phyloP scores from a whole-genome alignment of 75 land plant species.

The Cunninghamia lanceolata region DNA sequence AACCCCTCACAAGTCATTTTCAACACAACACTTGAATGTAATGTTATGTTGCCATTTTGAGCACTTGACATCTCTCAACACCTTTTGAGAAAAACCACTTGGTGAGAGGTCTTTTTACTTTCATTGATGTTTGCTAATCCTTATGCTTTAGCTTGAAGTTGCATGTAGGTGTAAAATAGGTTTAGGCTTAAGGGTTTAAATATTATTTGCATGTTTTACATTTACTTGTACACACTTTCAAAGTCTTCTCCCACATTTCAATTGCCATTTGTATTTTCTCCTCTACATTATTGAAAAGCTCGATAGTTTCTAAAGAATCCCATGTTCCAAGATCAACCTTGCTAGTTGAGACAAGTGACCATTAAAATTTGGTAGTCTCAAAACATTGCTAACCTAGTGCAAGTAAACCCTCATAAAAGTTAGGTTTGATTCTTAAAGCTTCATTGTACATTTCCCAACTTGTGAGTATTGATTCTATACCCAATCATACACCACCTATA shows the following conservation, averaged over 20 bases:
- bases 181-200: too few relatives aligned
- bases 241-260: conserved; percentile 84
- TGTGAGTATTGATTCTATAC: conserved; percentile 56
- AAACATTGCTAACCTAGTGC: conserved; percentile 76
- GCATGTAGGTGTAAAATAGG: too few relatives aligned
- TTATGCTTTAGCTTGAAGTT: too few relatives aligned
- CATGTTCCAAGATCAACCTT: conserved; percentile 60
- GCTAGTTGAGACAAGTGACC: conserved; percentile 65
- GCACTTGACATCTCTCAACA: too few relatives aligned
- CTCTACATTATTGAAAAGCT: conserved; percentile 65
- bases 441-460: conserved; percentile 65
- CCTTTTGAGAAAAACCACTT: too few relatives aligned
- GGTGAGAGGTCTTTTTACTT: too few relatives aligned
- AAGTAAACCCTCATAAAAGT: conserved; percentile 78
- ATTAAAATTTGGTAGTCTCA: conserved; percentile 76
- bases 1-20: too few relatives aligned
- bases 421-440: conserved; percentile 65
- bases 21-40: too few relatives aligned
- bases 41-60: too few relatives aligned
- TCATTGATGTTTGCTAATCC: too few relatives aligned
- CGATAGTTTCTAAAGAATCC: conserved; percentile 62
- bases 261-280: conserved; percentile 72
- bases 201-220: too few relatives aligned
- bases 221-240: too few relatives aligned
- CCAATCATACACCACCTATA: conserved; percentile 69